A percentile compares a stretch with the other conserved stretches of the same genome.
Evolutionary conservation across 768 basidiomycete species (phyloP).

Genomic region (Leucogyrophana mollusca): DNA sequence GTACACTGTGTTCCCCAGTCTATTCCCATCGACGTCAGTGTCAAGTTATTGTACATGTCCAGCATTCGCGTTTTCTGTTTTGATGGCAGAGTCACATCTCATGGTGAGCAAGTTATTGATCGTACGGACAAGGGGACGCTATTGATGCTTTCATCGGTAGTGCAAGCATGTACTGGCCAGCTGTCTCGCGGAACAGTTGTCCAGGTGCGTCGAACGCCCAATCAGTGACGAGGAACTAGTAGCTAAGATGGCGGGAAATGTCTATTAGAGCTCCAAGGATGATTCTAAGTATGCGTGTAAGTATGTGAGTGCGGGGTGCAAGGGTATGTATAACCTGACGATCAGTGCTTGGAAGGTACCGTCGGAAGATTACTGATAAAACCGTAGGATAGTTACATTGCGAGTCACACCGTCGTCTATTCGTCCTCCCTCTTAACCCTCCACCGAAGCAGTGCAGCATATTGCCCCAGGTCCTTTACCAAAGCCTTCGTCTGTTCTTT

Average conservation of each 20-base stretch:
- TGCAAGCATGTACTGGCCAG: slow-evolving; percentile 81
- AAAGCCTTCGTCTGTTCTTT: slow-evolving; percentile 40
- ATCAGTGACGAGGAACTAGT: slow-evolving; percentile 49
- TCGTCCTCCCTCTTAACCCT: slow-evolving; percentile 39
- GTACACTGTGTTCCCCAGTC: slow-evolving; percentile 53
- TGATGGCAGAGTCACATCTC: slow-evolving; percentile 56
- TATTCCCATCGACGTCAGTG: slow-evolving; percentile 39
- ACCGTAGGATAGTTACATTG: no score
- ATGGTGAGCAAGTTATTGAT: slow-evolving; percentile 46
- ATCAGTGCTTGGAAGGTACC: no score
- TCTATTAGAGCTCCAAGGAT: neutral
- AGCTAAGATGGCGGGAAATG: slow-evolving; percentile 14
- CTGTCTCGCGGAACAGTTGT: slow-evolving; percentile 54
- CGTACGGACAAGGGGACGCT: neutral
- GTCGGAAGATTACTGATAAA: no score
- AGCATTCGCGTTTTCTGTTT: slow-evolving; percentile 64
- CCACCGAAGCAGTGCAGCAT: slow-evolving; percentile 61
- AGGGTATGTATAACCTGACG: no score
- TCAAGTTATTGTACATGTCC: slow-evolving; percentile 74
- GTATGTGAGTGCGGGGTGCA: no score
- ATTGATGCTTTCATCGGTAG: slow-evolving; percentile 34
- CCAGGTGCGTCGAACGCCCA: slow-evolving; percentile 48
- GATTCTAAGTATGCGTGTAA: no score
- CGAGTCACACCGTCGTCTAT: slow-evolving; percentile 5
- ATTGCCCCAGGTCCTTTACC: slow-evolving; percentile 55